Percentiles rank a stretch among this genome's conserved stretches.
Evolutionary conservation across 2,329 filamentous ascomycete species (phyloP).

Genomic region (Cryphonectria nitschkei): DNA sequence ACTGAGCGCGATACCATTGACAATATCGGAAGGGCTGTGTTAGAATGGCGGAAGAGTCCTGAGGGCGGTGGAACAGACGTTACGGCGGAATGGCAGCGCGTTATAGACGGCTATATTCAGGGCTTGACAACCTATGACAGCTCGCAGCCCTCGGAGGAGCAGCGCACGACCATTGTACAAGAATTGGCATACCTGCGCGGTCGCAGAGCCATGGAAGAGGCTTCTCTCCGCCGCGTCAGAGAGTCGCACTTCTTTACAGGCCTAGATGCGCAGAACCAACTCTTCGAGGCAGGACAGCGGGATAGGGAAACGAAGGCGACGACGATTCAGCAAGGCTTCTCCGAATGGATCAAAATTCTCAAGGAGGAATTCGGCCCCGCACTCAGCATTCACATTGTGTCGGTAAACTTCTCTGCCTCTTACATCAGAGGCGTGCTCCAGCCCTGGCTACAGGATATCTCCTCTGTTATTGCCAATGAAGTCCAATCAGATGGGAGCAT

Average conservation of each 20-base stretch:
- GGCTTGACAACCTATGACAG: conserved; percentile 45
- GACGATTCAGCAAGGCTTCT: conserved; percentile 46
- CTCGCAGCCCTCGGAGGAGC: conserved; percentile 39
- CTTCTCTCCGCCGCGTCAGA: conserved; percentile 50
- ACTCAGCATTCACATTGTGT: conserved; percentile 45
- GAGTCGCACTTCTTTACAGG: conserved; percentile 50
- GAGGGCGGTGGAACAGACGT: conserved; percentile 38
- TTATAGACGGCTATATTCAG: conserved; percentile 50
- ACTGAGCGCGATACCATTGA: conserved; percentile 57
- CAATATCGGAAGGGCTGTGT: conserved; percentile 49
- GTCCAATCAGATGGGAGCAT: conserved; percentile 33
- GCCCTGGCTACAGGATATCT: conserved; percentile 33
- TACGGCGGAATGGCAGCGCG: conserved; percentile 46
- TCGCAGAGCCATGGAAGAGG: conserved; percentile 48
- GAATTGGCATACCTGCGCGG: conserved; percentile 51
- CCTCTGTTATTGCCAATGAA: conserved; percentile 49
- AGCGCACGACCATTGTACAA: conserved; percentile 41
- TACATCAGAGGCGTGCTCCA: conserved; percentile 39
- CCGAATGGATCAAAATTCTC: conserved; percentile 33
- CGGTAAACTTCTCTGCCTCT: conserved; percentile 45
- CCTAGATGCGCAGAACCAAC: conserved; percentile 36
- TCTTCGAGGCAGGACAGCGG: conserved; percentile 44
- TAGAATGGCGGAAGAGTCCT: conserved; percentile 38
- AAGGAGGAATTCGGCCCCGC: background rate
- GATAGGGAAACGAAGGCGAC: conserved; percentile 42